Percentiles rank a stretch among this genome's conserved stretches.
Evolutionary conservation across 768 basidiomycete species (phyloP).

Genomic region (Tylopilus cervinicoccineus): DNA sequence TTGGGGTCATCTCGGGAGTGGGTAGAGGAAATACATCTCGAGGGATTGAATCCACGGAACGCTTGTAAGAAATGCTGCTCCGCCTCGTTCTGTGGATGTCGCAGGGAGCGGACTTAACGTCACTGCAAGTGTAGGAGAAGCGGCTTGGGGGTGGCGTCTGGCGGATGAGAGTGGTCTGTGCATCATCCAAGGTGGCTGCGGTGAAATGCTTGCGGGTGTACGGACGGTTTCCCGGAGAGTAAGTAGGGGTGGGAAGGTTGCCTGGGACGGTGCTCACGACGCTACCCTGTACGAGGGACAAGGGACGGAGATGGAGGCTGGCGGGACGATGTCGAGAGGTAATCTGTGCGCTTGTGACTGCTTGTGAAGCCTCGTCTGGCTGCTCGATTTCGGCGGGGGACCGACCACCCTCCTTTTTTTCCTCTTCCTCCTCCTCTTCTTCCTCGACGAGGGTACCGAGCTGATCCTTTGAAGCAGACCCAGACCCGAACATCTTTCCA

Average conservation of each 20-base stretch:
- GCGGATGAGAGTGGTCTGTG: not conserved
- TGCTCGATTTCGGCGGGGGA: constrained; percentile 12
- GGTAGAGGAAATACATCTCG: constrained; percentile 49
- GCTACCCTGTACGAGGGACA: constrained; percentile 61
- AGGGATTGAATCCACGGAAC: constrained; percentile 35
- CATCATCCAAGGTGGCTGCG: constrained; percentile 7
- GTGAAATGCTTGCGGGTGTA: constrained; percentile 35
- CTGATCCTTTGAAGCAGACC: constrained; percentile 69
- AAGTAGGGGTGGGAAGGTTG: constrained; percentile 51
- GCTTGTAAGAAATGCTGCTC: constrained; percentile 76
- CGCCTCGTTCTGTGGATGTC: constrained; percentile 40
- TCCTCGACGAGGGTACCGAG: constrained; percentile 80
- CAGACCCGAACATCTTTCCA: constrained; percentile 56
- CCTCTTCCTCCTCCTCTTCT: constrained; percentile 81
- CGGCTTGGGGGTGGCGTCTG: constrained; percentile 21
- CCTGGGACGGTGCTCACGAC: constrained; percentile 34
- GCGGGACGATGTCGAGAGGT: constrained; percentile 59
- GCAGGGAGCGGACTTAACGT: constrained; percentile 21
- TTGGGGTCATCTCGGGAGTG: constrained; percentile 75
- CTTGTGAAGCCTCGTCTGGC: constrained; percentile 20
- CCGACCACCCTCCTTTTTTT: constrained; percentile 51
- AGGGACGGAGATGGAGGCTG: constrained; percentile 61
- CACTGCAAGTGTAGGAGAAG: constrained; percentile 25
- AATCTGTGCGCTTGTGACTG: constrained; percentile 34
- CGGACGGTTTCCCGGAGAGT: constrained; percentile 46